Conservation (phyloP, 2,329 filamentous ascomycete genomes). For the Epichloe bromicola region DNA sequence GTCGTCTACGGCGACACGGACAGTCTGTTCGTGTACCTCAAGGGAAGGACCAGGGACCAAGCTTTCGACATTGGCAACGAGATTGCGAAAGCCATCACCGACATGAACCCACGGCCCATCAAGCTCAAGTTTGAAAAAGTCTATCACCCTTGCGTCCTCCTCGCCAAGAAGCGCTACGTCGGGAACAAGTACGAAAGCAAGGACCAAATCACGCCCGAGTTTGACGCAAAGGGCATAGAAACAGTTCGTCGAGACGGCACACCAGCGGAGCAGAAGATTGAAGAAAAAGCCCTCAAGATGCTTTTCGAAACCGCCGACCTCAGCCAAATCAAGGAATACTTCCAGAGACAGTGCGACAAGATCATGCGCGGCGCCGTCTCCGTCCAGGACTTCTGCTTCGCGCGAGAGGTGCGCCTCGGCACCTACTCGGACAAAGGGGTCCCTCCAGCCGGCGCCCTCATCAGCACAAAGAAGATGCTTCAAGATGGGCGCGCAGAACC, state of each 20-base stretch:
- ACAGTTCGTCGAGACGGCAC: slow-evolving; percentile 92
- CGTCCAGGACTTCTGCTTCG: slow-evolving; percentile 93
- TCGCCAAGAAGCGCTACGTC: slow-evolving; percentile 96
- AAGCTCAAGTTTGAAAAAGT: slow-evolving; percentile 99
- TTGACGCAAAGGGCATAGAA: slow-evolving; percentile 97
- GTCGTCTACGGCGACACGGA: slow-evolving; percentile 98
- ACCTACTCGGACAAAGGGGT: slow-evolving; percentile 67
- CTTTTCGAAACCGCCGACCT: slow-evolving; percentile 85
- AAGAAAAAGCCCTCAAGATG: slow-evolving; percentile 79
- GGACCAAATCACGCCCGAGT: slow-evolving; percentile 66
- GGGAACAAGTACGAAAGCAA: slow-evolving; percentile 89
- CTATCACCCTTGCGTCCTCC: slow-evolving; percentile 84
- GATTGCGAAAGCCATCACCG: slow-evolving; percentile 76
- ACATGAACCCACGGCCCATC: slow-evolving; percentile 79
- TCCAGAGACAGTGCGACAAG: slow-evolving; percentile 79
- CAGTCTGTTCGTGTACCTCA: slow-evolving; percentile 81
- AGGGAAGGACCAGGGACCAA: slow-evolving; percentile 72
- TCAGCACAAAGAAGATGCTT: slow-evolving; percentile 77
- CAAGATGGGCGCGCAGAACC: slow-evolving; percentile 77
- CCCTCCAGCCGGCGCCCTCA: slow-evolving; percentile 75
- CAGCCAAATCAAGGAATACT: slow-evolving; percentile 78
- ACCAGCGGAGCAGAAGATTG: slow-evolving; percentile 89
- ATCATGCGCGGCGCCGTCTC: slow-evolving; percentile 83
- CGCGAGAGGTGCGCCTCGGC: slow-evolving; percentile 79
- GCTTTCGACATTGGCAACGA: slow-evolving; percentile 90